Evolutionary conservation across 139 green algal species (phyloP).

Genomic region (Volvox africanus): DNA sequence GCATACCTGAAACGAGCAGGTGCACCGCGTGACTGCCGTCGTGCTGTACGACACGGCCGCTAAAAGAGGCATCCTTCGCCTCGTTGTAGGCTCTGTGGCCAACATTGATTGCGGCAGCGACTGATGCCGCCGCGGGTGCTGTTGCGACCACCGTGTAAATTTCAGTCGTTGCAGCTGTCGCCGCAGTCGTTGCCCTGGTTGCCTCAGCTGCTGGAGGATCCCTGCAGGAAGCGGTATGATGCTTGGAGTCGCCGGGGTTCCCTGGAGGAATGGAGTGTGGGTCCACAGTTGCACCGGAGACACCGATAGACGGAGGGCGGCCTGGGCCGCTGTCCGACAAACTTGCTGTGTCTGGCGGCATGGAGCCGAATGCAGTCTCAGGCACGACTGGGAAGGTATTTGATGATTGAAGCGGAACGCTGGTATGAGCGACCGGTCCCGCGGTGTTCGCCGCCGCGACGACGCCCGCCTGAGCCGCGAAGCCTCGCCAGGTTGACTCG

Average conservation of each 20-base stretch:
- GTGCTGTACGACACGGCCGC: constrained; percentile 28
- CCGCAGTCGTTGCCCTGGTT: neutral
- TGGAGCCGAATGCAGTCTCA: neutral
- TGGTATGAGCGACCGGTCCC: neutral
- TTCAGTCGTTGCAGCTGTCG: neutral
- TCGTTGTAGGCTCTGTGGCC: neutral
- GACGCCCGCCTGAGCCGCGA: neutral
- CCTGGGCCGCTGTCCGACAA: neutral
- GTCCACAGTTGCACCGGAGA: neutral
- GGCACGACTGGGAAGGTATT: neutral
- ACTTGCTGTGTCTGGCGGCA: neutral
- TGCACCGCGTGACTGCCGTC: constrained; percentile 42
- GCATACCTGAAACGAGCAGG: constrained; percentile 29
- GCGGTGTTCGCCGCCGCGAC: neutral
- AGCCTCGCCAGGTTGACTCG: neutral
- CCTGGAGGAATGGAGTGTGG: neutral
- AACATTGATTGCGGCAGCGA: too few relatives aligned
- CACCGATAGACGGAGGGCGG: neutral
- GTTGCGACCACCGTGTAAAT: neutral
- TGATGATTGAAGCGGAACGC: neutral
- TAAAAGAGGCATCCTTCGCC: constrained; percentile 23
- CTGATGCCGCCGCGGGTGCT: neutral
- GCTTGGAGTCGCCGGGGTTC: neutral
- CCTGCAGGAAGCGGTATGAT: neutral
- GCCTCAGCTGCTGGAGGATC: neutral